A percentile compares a stretch with the other conserved stretches of the same genome.
These are phyloP conservation scores for Elaeis guineensis DNA, from an alignment of 176 grass and related monocot species.

Conservation along the genomic window DNA sequence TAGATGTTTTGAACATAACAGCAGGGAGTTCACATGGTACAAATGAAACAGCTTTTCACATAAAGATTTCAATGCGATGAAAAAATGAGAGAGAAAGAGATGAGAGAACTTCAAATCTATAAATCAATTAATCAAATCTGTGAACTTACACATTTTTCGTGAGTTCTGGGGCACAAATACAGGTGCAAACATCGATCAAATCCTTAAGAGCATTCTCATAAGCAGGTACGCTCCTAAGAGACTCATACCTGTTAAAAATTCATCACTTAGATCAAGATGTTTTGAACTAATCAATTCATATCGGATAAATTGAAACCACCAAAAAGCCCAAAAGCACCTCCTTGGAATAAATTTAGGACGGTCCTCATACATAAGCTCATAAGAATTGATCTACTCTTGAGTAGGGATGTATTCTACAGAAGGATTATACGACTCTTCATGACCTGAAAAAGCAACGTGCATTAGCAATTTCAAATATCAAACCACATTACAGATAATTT, in stretches of 20 bases:
- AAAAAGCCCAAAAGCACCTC: constrained; percentile 27
- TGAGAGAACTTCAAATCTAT: too few species aligned
- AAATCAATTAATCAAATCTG: not conserved
- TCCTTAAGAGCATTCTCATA: constrained; percentile 77
- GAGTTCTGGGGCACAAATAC: constrained; percentile 91
- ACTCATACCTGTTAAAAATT: constrained; percentile 48
- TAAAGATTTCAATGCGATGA: not conserved
- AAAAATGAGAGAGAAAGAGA: too few species aligned
- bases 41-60: not conserved
- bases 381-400: constrained; percentile 87
- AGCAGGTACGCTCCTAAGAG: constrained; percentile 78
- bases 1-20: too few species aligned
- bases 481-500: too few species aligned
- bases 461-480: not conserved
- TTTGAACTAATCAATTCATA: not conserved
- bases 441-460: constrained; percentile 39
- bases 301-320: not conserved
- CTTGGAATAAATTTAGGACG: constrained; percentile 89
- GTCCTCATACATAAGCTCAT: constrained; percentile 94
- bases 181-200: constrained; percentile 93
- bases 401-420: constrained; percentile 90
- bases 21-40: too few species aligned
- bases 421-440: constrained; percentile 99
- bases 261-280: constrained; percentile 17
- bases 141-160: constrained; percentile 72